phyloP scores from a whole-genome alignment of 1,284 basidiomycete genomes.

The Irpex lacteus region DNA sequence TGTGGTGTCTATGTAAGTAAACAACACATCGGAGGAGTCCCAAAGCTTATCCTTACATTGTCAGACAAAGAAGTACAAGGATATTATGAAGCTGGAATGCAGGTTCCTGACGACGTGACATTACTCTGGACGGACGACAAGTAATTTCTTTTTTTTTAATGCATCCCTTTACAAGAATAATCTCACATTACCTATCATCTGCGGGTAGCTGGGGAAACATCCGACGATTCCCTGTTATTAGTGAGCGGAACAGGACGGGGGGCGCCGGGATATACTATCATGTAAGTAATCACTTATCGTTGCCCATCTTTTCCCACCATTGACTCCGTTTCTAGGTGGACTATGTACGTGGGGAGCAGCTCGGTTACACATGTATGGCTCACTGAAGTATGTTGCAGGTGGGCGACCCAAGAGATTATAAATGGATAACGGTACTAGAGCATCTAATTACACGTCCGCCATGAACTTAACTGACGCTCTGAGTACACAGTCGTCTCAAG shows the following conservation, averaged over 20 bases:
- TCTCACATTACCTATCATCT: not conserved
- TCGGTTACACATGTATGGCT: not conserved
- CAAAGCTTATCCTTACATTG: not conserved
- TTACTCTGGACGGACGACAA: slow-evolving; percentile 62
- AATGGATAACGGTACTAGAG: slow-evolving; percentile 46
- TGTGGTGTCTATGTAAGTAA: slow-evolving; percentile 60
- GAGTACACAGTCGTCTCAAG: slow-evolving; percentile 15
- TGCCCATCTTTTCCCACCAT: not conserved
- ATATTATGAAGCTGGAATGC: slow-evolving; percentile 59
- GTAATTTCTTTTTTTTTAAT: no score
- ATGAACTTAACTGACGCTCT: not conserved
- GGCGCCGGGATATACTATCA: slow-evolving; percentile 71
- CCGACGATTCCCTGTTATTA: slow-evolving; percentile 49
- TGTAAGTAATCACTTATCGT: slow-evolving; percentile 29
- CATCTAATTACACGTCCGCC: no score
- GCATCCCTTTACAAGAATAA: no score
- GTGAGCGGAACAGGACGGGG: slow-evolving; percentile 53
- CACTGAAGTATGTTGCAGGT: not conserved
- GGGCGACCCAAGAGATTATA: slow-evolving; percentile 51
- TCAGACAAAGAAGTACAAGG: slow-evolving; percentile 63
- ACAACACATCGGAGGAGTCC: not conserved
- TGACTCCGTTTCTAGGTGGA: slow-evolving; percentile 11
- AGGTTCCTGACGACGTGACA: slow-evolving; percentile 52
- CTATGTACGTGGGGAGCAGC: slow-evolving; percentile 25
- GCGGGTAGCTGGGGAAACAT: slow-evolving; percentile 51